Base-by-base conservation (phyloP, 108 stramenopile genomes). In the Parmales sp. region DNA sequence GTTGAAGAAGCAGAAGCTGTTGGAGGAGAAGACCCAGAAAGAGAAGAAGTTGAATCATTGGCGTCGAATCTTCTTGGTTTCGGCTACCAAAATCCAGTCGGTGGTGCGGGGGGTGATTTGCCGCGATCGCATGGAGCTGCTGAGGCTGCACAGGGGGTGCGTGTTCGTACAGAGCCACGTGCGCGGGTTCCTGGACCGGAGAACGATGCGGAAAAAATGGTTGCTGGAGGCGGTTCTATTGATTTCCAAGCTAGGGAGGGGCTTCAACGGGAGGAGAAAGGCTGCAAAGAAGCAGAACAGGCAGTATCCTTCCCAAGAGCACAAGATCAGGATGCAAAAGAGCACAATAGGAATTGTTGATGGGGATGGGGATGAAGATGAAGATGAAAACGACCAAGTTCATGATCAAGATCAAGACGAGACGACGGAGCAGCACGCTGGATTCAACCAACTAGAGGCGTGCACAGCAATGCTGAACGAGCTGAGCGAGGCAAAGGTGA, bases 201-300 rank as follows among this genome's bases (percentile, higher is more conserved):
- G 29, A 28, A 28, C 29, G 31, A 34, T 60, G 54, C 26, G 54
- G 16, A 11, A 34, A 11, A 20, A 60, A 28, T 34, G 29, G 28
- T 13, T 60, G 6, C 29, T 18, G n/a, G 31, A 34, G n/a, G 26
- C 36, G 3, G 54, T 60, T 13, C 31, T 60, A 5, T 34, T 60
- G 54, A 60, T 60, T 13, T 34, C 29, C 31, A 60, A 34, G 31
- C 31, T 60, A 13, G 13, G 29, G n/a, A 60, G 54, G 20, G 54
- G 54, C 6, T 60, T 34, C 54, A 60, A 60, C 31, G 54, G 54
- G 3, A 23, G 54, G 54, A 60, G 36, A 34, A 60, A 20, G 54
- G 54, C 31, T 26, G 54, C 54, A 6, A 11, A 34, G 26, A 60
- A 60, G 54, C n/a, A 11, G n/a, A 34, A 34, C 26, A 60, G 54